Conservation (phyloP, 202 grass and related monocot genomes). For the Panicum hallii region DNA sequence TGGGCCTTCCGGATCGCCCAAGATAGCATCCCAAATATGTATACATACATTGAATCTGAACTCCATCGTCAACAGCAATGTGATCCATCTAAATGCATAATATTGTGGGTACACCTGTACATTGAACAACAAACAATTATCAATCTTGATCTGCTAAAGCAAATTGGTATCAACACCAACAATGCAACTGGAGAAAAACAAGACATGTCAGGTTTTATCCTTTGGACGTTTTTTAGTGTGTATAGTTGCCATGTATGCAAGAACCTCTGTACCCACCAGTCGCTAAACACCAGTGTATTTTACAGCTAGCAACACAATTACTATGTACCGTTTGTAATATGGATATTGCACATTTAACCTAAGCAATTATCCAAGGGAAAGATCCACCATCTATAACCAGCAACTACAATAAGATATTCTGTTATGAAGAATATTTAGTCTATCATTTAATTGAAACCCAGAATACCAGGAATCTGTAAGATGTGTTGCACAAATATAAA, state of each 20-base stretch:
- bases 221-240: background rate
- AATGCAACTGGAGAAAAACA: background rate
- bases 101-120: slow-evolving; percentile 86
- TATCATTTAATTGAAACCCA: background rate
- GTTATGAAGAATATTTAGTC: background rate
- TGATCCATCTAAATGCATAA: slow-evolving; percentile 97
- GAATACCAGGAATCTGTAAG: background rate
- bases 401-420: slow-evolving; percentile 20
- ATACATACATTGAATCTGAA: slow-evolving; percentile 77
- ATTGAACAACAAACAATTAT: slow-evolving; percentile 15
- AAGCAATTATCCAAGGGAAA: background rate
- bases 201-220: background rate
- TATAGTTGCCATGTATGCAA: background rate
- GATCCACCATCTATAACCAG: background rate
- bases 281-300: background rate
- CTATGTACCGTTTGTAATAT: background rate
- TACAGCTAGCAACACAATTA: background rate
- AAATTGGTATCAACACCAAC: slow-evolving; percentile 10
- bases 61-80: slow-evolving; percentile 85
- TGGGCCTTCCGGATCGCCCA: slow-evolving; percentile 76
- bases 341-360: background rate
- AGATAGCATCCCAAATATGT: slow-evolving; percentile 89
- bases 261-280: too few species aligned
- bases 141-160: slow-evolving; percentile 11
- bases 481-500: background rate